phyloP scores from a whole-genome alignment of 768 basidiomycete species.

The Chalciporus piperatus region DNA sequence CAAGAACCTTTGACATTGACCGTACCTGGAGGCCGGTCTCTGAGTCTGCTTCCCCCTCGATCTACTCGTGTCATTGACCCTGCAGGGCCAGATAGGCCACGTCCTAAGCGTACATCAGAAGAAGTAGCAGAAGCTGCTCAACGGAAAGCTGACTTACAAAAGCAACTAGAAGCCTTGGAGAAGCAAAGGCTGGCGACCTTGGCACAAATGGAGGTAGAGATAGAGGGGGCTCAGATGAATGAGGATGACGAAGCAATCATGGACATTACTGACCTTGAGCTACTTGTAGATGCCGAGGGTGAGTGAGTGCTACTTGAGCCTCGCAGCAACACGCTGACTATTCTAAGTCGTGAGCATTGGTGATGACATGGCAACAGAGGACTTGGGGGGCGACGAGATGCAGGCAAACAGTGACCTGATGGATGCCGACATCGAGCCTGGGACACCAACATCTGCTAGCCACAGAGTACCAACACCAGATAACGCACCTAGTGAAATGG shows the following conservation, averaged over 20 bases:
- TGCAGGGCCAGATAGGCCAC: constrained; percentile 1
- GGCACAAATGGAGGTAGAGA: constrained; percentile 1
- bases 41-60: background rate
- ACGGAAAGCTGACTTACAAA: background rate
- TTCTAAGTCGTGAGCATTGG: background rate
- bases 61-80: background rate
- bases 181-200: background rate
- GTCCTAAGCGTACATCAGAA: background rate
- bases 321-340: background rate
- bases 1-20: background rate
- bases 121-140: background rate
- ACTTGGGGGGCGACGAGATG: background rate
- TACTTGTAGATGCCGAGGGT: background rate
- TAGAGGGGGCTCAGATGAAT: background rate
- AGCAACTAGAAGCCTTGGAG: background rate
- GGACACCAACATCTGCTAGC: background rate
- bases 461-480: background rate
- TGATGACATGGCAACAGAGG: background rate
- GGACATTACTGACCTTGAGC: background rate
- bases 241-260: background rate
- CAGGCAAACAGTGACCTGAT: background rate
- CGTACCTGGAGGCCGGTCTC: background rate
- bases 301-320: background rate
- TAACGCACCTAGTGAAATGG: background rate
- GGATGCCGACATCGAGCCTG: background rate